Conservation (phyloP, 768 basidiomycete species). For the Mycena maculata region DNA sequence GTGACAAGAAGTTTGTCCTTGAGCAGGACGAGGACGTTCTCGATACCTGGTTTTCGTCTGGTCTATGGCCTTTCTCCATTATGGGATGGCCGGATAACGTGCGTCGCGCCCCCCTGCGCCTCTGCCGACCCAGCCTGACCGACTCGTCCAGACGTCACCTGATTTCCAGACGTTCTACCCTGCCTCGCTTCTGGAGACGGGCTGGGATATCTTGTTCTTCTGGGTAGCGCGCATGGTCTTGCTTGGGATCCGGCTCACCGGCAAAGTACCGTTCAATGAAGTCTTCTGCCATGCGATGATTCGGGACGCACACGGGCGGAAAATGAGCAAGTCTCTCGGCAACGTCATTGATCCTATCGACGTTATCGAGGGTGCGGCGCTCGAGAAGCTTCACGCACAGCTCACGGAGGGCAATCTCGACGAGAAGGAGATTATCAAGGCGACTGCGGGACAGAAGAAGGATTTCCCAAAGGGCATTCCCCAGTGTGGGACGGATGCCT, state of each 20-base stretch:
- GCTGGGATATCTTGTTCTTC: constrained; percentile 99
- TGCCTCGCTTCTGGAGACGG: constrained; percentile 91
- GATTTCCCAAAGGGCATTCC: constrained; percentile 99
- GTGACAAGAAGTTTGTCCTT: constrained; percentile 74
- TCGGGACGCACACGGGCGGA: constrained; percentile 97
- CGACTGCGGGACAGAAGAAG: constrained; percentile 96
- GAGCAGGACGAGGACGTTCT: constrained; percentile 97
- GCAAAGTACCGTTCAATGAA: constrained; percentile 92
- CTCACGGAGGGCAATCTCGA: constrained; percentile 93
- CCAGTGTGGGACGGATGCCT: constrained; percentile 96
- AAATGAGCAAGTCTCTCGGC: constrained; percentile 98
- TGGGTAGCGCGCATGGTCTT: constrained; percentile 99
- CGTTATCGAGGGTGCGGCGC: constrained; percentile 85
- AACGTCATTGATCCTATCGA: constrained; percentile 98
- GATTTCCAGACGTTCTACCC: constrained; percentile 91
- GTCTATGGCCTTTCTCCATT: constrained; percentile 96
- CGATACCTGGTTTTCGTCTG: constrained; percentile 99
- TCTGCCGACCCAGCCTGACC: constrained; percentile 9
- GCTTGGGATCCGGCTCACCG: constrained; percentile 90
- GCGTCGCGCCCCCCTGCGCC: constrained; percentile 17
- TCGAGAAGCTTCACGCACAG: constrained; percentile 87
- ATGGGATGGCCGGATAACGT: constrained; percentile 98
- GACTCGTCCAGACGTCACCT: constrained; percentile 57
- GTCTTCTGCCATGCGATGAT: constrained; percentile 99
- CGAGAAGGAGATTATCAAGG: constrained; percentile 91